Evolutionary conservation across 2,329 filamentous ascomycete genomes (phyloP).

Genomic region (Pseudogymnoascus sp.): DNA sequence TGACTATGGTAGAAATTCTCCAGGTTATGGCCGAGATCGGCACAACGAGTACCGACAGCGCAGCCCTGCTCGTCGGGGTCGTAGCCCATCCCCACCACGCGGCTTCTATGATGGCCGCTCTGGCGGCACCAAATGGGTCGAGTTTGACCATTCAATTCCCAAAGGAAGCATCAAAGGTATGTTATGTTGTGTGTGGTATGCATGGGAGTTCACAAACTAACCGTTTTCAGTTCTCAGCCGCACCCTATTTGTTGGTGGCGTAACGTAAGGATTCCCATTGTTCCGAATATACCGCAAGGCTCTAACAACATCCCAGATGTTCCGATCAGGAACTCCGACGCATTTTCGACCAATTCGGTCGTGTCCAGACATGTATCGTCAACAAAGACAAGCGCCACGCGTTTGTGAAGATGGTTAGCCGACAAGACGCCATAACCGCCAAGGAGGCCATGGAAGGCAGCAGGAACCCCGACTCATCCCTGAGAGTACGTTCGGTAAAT

Average conservation of each 20-base stretch:
- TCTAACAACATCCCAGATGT: constrained; percentile 40
- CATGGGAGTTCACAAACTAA: constrained; percentile 17
- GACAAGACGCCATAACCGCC: constrained; percentile 72
- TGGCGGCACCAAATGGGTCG: constrained; percentile 62
- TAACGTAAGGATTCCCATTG: constrained; percentile 54
- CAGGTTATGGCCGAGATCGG: constrained; percentile 44
- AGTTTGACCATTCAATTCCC: constrained; percentile 67
- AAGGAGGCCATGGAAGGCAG: constrained; percentile 82
- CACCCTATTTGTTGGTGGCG: constrained; percentile 93
- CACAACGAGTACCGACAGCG: constrained; percentile 76
- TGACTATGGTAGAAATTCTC: constrained; percentile 63
- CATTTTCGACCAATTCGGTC: constrained; percentile 73
- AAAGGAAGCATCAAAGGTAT: constrained; percentile 69
- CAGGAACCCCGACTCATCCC: constrained; percentile 54
- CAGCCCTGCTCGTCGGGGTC: constrained; percentile 64
- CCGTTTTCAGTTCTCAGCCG: constrained; percentile 64
- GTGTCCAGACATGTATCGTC: constrained; percentile 94
- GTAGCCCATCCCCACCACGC: constrained; percentile 49
- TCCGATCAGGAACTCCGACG: constrained; percentile 73
- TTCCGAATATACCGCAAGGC: constrained; percentile 7
- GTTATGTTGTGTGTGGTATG: constrained; percentile 8
- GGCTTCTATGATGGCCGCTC: constrained; percentile 29
- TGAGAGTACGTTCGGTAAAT: constrained; percentile 22
- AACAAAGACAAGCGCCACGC: constrained; percentile 97
- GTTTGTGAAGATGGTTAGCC: constrained; percentile 96